These are phyloP conservation scores for Cryptosporidium canis DNA, from an alignment of 169 alveolate genomes.

Conservation along the genomic window DNA sequence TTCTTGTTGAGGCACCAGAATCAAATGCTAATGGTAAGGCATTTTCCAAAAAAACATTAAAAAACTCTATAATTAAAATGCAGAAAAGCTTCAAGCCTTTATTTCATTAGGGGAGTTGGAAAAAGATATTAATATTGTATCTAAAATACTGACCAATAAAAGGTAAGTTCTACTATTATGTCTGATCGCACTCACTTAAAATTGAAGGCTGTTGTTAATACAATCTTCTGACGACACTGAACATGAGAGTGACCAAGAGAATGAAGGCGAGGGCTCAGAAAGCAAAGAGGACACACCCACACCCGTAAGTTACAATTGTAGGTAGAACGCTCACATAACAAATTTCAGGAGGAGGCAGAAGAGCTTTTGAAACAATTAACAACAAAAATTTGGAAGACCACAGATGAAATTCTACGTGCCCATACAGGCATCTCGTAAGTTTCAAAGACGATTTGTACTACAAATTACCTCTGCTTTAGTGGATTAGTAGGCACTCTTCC, in stretches of 20 bases:
- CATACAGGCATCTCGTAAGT: constrained; percentile 72
- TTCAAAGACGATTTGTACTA: neutral
- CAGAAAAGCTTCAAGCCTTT: constrained; percentile 54
- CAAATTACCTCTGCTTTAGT: constrained; percentile 7
- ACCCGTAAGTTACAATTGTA: constrained; percentile 30
- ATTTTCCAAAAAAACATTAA: neutral
- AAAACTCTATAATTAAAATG: neutral
- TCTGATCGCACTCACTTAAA: neutral
- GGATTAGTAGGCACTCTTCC: constrained; percentile 68
- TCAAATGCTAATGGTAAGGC: constrained; percentile 33
- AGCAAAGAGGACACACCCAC: constrained; percentile 39
- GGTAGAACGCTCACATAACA: neutral
- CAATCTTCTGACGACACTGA: constrained; percentile 5
- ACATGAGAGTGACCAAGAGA: neutral
- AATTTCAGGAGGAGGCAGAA: constrained; percentile 63
- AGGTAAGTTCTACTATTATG: neutral
- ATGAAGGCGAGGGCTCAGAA: constrained; percentile 4
- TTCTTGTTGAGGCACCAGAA: constrained; percentile 57
- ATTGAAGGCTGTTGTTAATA: neutral
- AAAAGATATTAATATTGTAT: constrained; percentile 18
- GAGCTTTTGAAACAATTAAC: constrained; percentile 36
- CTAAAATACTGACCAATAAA: neutral
- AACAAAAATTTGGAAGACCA: constrained; percentile 54
- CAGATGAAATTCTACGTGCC: constrained; percentile 68
- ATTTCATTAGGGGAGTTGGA: constrained; percentile 59